Base-by-base conservation (phyloP, 2,329 filamentous ascomycete species). In the Claviceps purpurea region DNA sequence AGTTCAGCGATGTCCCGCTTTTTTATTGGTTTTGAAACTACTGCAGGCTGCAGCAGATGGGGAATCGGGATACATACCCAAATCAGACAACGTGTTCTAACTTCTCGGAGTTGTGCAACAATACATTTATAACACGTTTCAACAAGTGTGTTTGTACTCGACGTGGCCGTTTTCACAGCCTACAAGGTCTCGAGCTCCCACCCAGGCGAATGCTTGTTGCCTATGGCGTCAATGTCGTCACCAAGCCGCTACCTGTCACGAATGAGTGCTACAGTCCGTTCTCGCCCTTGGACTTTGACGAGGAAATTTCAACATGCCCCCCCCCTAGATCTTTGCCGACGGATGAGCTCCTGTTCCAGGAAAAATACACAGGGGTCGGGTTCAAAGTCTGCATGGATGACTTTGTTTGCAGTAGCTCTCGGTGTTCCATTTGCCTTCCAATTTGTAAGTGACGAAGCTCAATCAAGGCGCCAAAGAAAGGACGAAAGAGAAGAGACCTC, bases 371-470 rank as follows among this genome's bases (percentile, higher is more conserved):
- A 34, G 18, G 26, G 44, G 34, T 24, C 26, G 16, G 5, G 20
- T 4, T 38, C 34, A 37, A 49, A n/a, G 10, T 26, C 47, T 34
- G 34, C 40, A 18, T 54, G 50, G 53, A 22, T 14, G 10, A 22
- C 43, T 34, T 22, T 34, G 6, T 22, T 55, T 5, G 54, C 49
- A n/a, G 22, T 53, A n/a, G 39, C 18, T 8, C 16, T 50, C 11
- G 49, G 20, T 16, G 49, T 26, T 14, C 42, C 54, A 38, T 41
- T 53, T n/a, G 54, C 51, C 13, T 11, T 47, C 24, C 51, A 49
- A 45, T 40, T 41, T 34, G 54, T 55, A 47, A 41, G 53, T 51
- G 24, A 20, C 14, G 10, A 40, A 16, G n/a, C 16, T 24, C 14
- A 22, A 18, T 24, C 14, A 22, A 18, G 26, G 18, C 22, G 18